Evolutionary conservation across 345 rosid species (phyloP).

Genomic region (Hirschfeldia incana): DNA sequence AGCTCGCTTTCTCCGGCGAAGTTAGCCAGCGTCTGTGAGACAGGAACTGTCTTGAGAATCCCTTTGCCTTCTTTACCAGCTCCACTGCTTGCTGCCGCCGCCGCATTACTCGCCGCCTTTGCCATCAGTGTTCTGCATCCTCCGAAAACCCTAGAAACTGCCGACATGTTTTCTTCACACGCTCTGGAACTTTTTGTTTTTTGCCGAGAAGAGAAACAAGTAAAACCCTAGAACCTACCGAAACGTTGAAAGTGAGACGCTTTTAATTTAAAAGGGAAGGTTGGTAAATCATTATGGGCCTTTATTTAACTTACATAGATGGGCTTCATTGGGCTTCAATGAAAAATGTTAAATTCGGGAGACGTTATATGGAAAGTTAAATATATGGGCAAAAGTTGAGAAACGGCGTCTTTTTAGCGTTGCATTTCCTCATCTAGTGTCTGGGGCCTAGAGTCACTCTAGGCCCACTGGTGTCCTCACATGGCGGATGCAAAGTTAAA

Average conservation of each 20-base stretch:
- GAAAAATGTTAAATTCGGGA: neutral
- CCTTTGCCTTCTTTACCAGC: constrained; percentile 15
- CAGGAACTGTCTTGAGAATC: constrained; percentile 18
- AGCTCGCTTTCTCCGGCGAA: constrained; percentile 50
- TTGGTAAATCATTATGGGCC: constrained; percentile 3
- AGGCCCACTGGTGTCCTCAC: neutral
- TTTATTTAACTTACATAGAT: neutral
- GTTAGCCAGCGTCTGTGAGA: constrained; percentile 29
- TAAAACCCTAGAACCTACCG: constrained; percentile 24
- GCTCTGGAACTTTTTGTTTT: neutral
- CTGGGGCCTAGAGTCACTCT: no score
- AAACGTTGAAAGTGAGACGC: neutral
- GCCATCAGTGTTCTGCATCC: constrained; percentile 34
- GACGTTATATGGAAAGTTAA: neutral
- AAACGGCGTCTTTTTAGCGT: neutral
- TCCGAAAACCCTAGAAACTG: constrained; percentile 39
- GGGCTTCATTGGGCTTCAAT: neutral
- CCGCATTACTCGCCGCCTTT: constrained; percentile 16
- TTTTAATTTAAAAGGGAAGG: neutral
- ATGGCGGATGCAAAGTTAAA: neutral
- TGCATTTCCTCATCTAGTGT: neutral
- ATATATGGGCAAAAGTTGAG: neutral
- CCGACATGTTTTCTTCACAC: constrained; percentile 23
- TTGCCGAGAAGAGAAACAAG: neutral
- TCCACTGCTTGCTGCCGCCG: neutral